Evolutionary conservation across 345 rosid species (phyloP).

Genomic region (Lumnitzera littorea): DNA sequence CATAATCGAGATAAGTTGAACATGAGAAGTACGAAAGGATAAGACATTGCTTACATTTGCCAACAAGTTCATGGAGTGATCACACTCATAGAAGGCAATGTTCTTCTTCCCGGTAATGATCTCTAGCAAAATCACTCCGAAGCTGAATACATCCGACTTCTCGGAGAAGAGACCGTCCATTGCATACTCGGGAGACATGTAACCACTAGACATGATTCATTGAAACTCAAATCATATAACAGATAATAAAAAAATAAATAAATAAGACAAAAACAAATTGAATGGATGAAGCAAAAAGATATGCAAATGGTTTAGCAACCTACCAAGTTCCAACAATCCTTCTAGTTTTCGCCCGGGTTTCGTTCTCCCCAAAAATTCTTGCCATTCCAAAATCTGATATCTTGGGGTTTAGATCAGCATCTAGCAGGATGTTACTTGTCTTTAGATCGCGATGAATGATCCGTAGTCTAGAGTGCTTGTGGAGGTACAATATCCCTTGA

Average conservation of each 20-base stretch:
- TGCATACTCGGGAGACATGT: conserved; percentile 7
- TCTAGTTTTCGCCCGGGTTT: conserved; percentile 4
- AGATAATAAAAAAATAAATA: not conserved
- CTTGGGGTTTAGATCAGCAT: conserved; percentile 4
- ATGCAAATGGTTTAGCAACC: not conserved
- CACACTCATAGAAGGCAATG: not conserved
- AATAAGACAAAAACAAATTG: not conserved
- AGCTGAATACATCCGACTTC: conserved; percentile 17
- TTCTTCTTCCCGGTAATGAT: conserved; percentile 9
- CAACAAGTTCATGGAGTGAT: conserved; percentile 1
- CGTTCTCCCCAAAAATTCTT: conserved; percentile 4
- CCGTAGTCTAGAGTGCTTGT: conserved; percentile 1
- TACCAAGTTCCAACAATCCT: conserved; percentile 12
- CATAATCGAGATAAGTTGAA: not conserved
- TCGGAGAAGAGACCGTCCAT: conserved; percentile 8
- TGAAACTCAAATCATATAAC: not conserved
- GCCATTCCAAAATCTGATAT: conserved; percentile 15
- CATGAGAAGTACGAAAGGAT: not conserved
- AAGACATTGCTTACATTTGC: conserved; percentile 5
- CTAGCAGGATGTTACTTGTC: conserved; percentile 9
- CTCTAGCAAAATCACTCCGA: conserved; percentile 11
- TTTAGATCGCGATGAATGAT: conserved; percentile 9
- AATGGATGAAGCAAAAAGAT: too few species aligned
- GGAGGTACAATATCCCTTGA: conserved; percentile 3
- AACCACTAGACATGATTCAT: not conserved